phyloP scores from a whole-genome alignment of 805 yeast species.

The Saccharomycopsis sp. region DNA sequence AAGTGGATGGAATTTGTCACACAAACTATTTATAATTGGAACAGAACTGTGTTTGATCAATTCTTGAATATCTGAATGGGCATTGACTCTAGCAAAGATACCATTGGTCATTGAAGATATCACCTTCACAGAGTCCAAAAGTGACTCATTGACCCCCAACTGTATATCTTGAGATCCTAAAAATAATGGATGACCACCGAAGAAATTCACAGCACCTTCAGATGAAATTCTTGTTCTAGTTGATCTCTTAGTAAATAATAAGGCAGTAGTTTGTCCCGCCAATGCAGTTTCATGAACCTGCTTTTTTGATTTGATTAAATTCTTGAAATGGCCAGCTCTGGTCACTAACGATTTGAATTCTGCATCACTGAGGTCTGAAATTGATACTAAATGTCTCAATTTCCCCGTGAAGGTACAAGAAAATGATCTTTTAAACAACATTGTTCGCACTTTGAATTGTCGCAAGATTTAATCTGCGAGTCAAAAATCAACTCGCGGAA shows the following conservation, averaged over 20 bases:
- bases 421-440: constrained; percentile 30
- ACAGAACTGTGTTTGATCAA: constrained; percentile 74
- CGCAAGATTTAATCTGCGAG: no score
- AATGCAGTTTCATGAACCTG: constrained; percentile 44
- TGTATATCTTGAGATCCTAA: constrained; percentile 95
- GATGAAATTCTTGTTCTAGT: constrained; percentile 92
- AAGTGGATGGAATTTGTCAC: constrained; percentile 90
- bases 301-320: constrained; percentile 39
- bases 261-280: constrained; percentile 73
- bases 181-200: constrained; percentile 96
- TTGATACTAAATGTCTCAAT: constrained; percentile 73
- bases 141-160: constrained; percentile 87
- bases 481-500: no score
- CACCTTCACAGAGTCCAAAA: constrained; percentile 83
- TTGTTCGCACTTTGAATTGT: no score
- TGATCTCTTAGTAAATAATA: constrained; percentile 84
- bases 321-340: constrained; percentile 66
- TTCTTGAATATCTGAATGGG: constrained; percentile 74
- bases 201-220: constrained; percentile 89
- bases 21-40: constrained; percentile 88
- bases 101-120: constrained; percentile 96
- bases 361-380: constrained; percentile 63
- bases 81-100: constrained; percentile 90
- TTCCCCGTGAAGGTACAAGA: constrained; percentile 22
- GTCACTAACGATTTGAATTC: constrained; percentile 69